Evolutionary conservation across 768 basidiomycete species (phyloP), one percentile per base, ranked within the genome.

Genomic region (Mycena amicta): DNA sequence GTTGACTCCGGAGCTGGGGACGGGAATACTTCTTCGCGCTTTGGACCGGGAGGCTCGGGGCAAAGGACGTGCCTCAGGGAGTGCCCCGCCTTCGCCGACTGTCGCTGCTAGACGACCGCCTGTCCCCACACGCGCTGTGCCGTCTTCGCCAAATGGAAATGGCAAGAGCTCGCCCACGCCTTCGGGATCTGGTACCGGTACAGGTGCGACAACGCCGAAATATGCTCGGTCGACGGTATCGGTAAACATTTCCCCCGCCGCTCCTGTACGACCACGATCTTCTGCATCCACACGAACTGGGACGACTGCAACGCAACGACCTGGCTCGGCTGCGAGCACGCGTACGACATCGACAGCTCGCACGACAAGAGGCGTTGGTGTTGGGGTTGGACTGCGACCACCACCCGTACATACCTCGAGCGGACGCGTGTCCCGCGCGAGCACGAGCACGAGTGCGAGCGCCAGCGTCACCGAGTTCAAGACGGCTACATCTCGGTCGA

Each of bases 1-100:
- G 66, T 76, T 90, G 8, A 88, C 87, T 2, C 88, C 88, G 20
- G 77, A 67, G 31, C 53, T 55, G 4, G 47, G 60, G 15, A 39
- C 46, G 16, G 49, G 52, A 4, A n/a, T n/a, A n/a, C n/a, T 57
- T 4, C 37, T 50, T n/a, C 47, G 40, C 30, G 37, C 71, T 23
- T 55, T 68, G 12, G 62, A 66, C 4, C n/a, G n/a, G n/a, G n/a
- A n/a, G n/a, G n/a, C n/a, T n/a, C n/a, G n/a, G n/a, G n/a, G n/a
- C n/a, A n/a, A n/a, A n/a, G n/a, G n/a, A n/a, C n/a, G n/a, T n/a
- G n/a, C n/a, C n/a, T n/a, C n/a, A n/a, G n/a, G n/a, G n/a, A 59
- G 56, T 37, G 52, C 50, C 2, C 62, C 62, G 56, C 58, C 62
- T 12, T 60, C 58, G 37, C 62, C 62, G 1, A 60, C 58, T 2